These are phyloP conservation scores for Venturia pyrina DNA, from an alignment of 2,329 filamentous ascomycete species.

Conservation along the genomic window DNA sequence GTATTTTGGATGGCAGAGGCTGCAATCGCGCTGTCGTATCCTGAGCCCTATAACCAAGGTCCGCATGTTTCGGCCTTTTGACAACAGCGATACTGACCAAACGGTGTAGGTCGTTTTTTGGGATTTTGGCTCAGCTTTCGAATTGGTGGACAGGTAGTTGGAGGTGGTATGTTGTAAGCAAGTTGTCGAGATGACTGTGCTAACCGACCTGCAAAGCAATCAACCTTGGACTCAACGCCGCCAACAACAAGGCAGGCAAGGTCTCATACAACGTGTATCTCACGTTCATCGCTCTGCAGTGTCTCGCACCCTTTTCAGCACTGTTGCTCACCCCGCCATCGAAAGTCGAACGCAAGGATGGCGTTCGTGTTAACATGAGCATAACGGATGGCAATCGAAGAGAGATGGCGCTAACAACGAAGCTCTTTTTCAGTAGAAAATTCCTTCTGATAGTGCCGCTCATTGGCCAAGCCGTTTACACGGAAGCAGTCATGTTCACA, in stretches of 20 bases:
- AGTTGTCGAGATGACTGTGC: background rate
- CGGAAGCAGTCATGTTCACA: conserved; percentile 64
- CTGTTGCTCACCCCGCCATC: conserved; percentile 51
- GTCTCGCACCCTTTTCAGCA: conserved; percentile 52
- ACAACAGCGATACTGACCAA: background rate
- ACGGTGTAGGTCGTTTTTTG: conserved; percentile 26
- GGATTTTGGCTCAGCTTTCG: conserved; percentile 58
- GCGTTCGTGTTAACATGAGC: conserved; percentile 48
- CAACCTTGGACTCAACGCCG: conserved; percentile 55
- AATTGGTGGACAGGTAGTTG: conserved; percentile 57
- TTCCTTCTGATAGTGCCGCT: conserved; percentile 57
- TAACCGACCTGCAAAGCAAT: conserved; percentile 36
- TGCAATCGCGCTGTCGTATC: conserved; percentile 62
- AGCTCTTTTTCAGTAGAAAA: conserved; percentile 48
- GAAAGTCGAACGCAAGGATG: conserved; percentile 56
- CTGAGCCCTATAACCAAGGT: conserved; percentile 58
- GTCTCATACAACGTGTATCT: conserved; percentile 61
- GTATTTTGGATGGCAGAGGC: conserved; percentile 70
- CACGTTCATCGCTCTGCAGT: conserved; percentile 62
- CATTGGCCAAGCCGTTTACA: conserved; percentile 61
- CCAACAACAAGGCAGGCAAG: conserved; percentile 48
- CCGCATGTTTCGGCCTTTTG: conserved; percentile 15
- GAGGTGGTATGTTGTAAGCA: conserved; percentile 33
- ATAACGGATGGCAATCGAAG: conserved; percentile 47
- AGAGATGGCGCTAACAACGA: conserved; percentile 51